These are phyloP conservation scores for Yamadazyma jaroonii DNA, from an alignment of 1,139 yeast genomes.

Conservation along the genomic window DNA sequence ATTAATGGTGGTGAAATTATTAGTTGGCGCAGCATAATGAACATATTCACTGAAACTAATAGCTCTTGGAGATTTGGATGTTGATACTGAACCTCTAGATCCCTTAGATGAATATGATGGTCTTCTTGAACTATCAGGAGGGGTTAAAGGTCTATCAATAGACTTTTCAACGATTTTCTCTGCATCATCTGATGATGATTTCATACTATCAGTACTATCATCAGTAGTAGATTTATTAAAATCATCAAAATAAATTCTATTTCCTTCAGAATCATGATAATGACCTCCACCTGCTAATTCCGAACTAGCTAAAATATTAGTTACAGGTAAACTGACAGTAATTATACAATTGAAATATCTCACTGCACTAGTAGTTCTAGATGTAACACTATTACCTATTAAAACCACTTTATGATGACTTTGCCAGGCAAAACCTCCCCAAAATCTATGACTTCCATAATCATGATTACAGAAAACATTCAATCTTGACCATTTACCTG, in stretches of 20 bases:
- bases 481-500: conserved; percentile 64
- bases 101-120: conserved; percentile 16
- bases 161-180: conserved; percentile 3
- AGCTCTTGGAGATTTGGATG: conserved; percentile 19
- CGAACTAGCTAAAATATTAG: conserved; percentile 53
- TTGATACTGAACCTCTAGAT: conserved; percentile 13
- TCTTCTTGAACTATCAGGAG: conserved; percentile 14
- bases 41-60: conserved; percentile 65
- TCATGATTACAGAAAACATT: conserved; percentile 57
- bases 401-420: conserved; percentile 68
- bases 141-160: conserved; percentile 12
- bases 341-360: conserved; percentile 58
- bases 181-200: conserved; percentile 7
- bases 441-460: conserved; percentile 55
- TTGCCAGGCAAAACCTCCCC: conserved; percentile 71
- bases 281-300: conserved; percentile 34
- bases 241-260: conserved; percentile 18
- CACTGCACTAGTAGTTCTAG: conserved; percentile 49
- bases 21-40: conserved; percentile 71
- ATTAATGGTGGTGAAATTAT: conserved; percentile 61
- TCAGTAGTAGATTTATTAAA: conserved; percentile 14
- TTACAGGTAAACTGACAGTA: conserved; percentile 63
- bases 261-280: conserved; percentile 20
- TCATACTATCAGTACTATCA: conserved; percentile 15
- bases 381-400: conserved; percentile 51